phyloP scores from a whole-genome alignment of 129 eudicot species.

The Tagetes patula region DNA sequence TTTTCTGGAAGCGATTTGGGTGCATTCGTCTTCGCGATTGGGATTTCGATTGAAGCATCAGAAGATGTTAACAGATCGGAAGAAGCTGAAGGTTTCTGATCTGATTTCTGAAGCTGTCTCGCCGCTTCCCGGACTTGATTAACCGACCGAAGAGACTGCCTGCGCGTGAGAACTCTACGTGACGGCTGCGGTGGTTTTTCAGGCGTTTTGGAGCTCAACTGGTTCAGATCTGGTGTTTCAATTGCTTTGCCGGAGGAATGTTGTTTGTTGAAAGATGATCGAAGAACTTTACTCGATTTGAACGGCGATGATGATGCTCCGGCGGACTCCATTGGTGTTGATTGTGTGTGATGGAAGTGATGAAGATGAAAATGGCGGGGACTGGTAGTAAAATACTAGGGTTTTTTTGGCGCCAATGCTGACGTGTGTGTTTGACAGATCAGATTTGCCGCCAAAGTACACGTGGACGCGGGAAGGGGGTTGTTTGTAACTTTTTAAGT shows the following conservation, averaged over 20 bases:
- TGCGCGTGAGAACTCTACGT: slow-evolving; percentile 42
- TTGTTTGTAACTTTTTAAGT: background rate
- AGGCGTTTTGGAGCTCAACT: slow-evolving; percentile 62
- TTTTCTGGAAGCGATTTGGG: slow-evolving; percentile 47
- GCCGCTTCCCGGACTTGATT: slow-evolving; percentile 39
- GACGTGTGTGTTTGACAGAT: slow-evolving; percentile 45
- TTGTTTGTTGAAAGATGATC: slow-evolving; percentile 21
- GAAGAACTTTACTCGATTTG: slow-evolving; percentile 43
- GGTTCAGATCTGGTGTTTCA: slow-evolving; percentile 26
- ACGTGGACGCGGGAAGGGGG: slow-evolving; percentile 37
- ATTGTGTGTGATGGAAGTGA: slow-evolving; percentile 3
- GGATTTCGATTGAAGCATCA: background rate
- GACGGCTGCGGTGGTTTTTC: slow-evolving; percentile 50
- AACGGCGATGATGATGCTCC: slow-evolving; percentile 30
- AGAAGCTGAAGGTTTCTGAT: slow-evolving; percentile 23
- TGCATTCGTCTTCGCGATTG: slow-evolving; percentile 17
- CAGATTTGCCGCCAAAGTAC: slow-evolving; percentile 59
- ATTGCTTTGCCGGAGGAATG: slow-evolving; percentile 30
- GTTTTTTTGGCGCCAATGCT: slow-evolving; percentile 59
- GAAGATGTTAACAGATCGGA: slow-evolving; percentile 33
- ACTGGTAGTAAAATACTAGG: slow-evolving; percentile 12
- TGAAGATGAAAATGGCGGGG: slow-evolving; percentile 1
- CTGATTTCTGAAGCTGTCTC: slow-evolving; percentile 24
- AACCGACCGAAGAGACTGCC: slow-evolving; percentile 42
- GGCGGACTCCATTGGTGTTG: slow-evolving; percentile 6